Conservation (phyloP, 192 early-diverging fungal genomes). For the Backusella tuberculispora region DNA sequence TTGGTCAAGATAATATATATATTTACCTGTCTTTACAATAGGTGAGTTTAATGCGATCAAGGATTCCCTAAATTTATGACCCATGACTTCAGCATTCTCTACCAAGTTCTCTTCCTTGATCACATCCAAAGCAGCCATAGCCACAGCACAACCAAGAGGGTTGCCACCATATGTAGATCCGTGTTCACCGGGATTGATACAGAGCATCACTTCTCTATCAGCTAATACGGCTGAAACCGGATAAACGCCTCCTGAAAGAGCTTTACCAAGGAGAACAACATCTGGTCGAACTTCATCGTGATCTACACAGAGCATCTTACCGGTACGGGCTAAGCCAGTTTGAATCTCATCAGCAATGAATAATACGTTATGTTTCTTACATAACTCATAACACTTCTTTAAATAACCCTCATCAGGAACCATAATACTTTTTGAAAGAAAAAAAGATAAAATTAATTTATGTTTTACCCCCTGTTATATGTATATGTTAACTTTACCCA, state of each 20-base stretch:
- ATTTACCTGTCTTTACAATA: conserved; percentile 61
- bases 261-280: conserved; percentile 95
- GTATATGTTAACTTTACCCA: conserved; percentile 51
- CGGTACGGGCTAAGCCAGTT: conserved; percentile 93
- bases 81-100: conserved; percentile 78
- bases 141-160: conserved; percentile 92
- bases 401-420: conserved; percentile 95
- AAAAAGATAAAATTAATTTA: neutral
- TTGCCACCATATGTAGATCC: conserved; percentile 98
- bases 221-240: conserved; percentile 95
- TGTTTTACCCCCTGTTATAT: neutral
- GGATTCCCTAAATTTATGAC: conserved; percentile 81
- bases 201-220: conserved; percentile 79
- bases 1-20: neutral
- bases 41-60: conserved; percentile 79
- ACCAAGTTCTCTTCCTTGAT: conserved; percentile 92
- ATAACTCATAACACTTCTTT: conserved; percentile 82
- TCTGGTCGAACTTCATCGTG: conserved; percentile 93
- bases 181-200: conserved; percentile 90
- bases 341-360: conserved; percentile 99
- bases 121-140: conserved; percentile 93
- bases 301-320: conserved; percentile 93
- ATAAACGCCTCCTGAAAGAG: conserved; percentile 96
- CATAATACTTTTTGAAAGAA: conserved; percentile 65
- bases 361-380: conserved; percentile 97